Conservation (phyloP, 2,329 filamentous ascomycete genomes). For the Endocalyx cinctus region DNA sequence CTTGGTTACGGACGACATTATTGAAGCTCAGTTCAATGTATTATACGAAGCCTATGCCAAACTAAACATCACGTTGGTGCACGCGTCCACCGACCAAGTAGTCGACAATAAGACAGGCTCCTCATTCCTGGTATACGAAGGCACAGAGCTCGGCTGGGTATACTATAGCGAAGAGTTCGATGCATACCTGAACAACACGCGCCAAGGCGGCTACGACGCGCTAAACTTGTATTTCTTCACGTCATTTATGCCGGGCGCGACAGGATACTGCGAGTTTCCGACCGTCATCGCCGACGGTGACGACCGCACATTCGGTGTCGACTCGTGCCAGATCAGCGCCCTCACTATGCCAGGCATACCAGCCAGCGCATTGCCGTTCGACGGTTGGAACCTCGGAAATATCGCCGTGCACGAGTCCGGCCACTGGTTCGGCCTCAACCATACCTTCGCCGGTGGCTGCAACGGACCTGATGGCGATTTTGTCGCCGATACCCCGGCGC, state of each 20-base stretch:
- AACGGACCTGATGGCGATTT: slow-evolving; percentile 30
- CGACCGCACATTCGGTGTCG: slow-evolving; percentile 15
- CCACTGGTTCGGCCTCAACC: slow-evolving; percentile 40
- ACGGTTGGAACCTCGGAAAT: slow-evolving; percentile 32
- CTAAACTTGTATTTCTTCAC: slow-evolving; percentile 8
- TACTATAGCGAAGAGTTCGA: slow-evolving; percentile 4
- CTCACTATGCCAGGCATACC: slow-evolving; percentile 22
- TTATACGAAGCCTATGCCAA: background rate
- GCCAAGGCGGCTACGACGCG: slow-evolving; percentile 6
- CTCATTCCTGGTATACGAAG: background rate
- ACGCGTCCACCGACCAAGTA: background rate
- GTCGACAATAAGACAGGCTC: background rate
- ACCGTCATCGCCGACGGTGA: slow-evolving; percentile 10
- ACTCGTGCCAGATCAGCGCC: slow-evolving; percentile 26
- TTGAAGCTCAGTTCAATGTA: slow-evolving; percentile 1
- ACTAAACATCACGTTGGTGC: background rate
- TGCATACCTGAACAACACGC: slow-evolving; percentile 4
- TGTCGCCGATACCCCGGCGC: slow-evolving; percentile 36
- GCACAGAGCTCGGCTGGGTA: too few species aligned
- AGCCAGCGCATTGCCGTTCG: slow-evolving; percentile 9
- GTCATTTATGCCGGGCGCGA: background rate
- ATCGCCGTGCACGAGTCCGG: slow-evolving; percentile 37
- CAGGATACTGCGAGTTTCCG: slow-evolving; percentile 8
- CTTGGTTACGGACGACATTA: slow-evolving; percentile 1
- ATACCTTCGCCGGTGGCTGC: slow-evolving; percentile 40